Percentiles rank a stretch among this genome's conserved stretches.
phyloP scores from a whole-genome alignment of 345 rosid species.

The Eucalyptus shirleyi region DNA sequence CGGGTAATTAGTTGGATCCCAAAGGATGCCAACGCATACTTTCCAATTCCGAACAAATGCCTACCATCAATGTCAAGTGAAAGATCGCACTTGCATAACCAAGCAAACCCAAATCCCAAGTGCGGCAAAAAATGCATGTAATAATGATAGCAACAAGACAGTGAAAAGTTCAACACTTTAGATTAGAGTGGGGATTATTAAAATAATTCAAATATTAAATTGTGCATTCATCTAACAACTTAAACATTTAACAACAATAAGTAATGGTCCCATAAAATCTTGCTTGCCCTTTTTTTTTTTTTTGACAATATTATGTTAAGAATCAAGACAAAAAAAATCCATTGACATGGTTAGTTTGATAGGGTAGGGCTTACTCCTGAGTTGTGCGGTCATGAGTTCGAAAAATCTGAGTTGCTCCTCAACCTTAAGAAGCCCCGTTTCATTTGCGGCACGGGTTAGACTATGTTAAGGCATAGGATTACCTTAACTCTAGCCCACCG shows the following conservation, averaged over 20 bases:
- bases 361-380: background rate
- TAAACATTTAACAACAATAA: no score
- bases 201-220: no score
- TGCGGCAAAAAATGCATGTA: background rate
- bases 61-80: background rate
- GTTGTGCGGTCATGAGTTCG: background rate
- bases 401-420: background rate
- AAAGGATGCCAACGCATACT: no score
- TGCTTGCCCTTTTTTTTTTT: no score
- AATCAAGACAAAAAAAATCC: no score
- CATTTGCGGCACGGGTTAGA: background rate
- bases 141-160: background rate
- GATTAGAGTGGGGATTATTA: background rate
- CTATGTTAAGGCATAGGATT: background rate
- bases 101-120: background rate
- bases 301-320: no score
- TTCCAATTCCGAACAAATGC: background rate
- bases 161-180: background rate
- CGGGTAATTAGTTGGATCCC: background rate
- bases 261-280: accelerated
- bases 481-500: background rate
- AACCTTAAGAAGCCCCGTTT: background rate
- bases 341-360: background rate
- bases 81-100: background rate
- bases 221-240: accelerated